These are phyloP conservation scores for Solanum virginianum DNA, from an alignment of 257 asterid species.

Conservation along the genomic window DNA sequence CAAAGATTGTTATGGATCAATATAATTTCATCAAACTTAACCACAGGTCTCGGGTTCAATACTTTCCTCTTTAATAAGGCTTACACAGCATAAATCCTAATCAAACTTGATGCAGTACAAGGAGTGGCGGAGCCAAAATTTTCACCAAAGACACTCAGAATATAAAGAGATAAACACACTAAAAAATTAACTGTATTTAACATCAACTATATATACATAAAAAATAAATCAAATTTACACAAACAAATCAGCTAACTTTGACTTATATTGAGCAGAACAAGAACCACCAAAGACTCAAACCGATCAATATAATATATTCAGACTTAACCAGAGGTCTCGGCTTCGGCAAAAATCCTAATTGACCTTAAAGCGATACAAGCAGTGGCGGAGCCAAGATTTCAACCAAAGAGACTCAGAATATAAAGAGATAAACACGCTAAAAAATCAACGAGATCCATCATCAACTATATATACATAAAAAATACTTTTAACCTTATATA, in stretches of 20 bases:
- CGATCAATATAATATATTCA: background rate
- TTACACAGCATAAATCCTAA: background rate
- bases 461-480: too few species aligned
- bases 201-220: too few species aligned
- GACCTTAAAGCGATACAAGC: too few species aligned
- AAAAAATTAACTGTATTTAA: too few species aligned
- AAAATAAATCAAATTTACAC: background rate
- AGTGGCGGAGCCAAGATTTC: too few species aligned
- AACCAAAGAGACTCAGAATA: too few species aligned
- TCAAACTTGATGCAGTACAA: background rate
- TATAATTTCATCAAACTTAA: background rate
- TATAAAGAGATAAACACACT: background rate
- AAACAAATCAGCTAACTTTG: background rate
- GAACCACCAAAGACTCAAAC: background rate
- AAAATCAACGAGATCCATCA: too few species aligned
- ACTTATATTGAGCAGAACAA: background rate
- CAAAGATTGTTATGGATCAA: background rate
- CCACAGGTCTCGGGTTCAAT: background rate
- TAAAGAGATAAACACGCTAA: too few species aligned
- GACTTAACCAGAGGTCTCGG: background rate
- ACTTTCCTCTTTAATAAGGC: background rate
- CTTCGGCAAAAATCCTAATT: too few species aligned
- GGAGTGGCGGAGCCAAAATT: background rate
- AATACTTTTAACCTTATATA: too few species aligned
- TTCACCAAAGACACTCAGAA: background rate